Base-by-base conservation (phyloP, 805 yeast genomes). In the Brettanomyces sp. region DNA sequence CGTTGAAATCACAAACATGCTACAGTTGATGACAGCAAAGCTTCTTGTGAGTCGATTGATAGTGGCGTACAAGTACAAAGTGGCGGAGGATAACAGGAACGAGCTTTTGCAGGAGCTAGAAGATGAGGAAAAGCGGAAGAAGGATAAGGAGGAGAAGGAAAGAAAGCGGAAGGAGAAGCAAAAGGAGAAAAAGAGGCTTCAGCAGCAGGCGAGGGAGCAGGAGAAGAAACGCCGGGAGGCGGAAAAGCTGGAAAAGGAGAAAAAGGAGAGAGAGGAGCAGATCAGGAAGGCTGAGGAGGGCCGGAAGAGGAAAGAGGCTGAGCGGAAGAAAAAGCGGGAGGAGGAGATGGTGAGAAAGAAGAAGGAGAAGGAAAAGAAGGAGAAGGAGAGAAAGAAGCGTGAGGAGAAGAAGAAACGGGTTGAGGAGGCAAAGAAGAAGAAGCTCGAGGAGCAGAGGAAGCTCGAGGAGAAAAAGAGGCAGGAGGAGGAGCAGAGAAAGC, bases 21-120 rank as follows among this genome's bases (percentile, higher is more conserved):
- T 90, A 50, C 88, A 86, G 55, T 72, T 85, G 45, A 84, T 88
- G 46, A 85, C 90, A 1, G 82, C 93, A 4, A 79, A 86, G 45
- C 70, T 87, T 58, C 74, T 90, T 54, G 86, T 85, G 56, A 80
- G 78, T 52, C 74, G 88, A 40, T 75, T 90, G 32, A 70, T 85
- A 56, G 77, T 74, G 30, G 86, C 95, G 0, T 89, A 82, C 58
- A 84, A 85, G 50, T 90, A 83, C 55, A 83, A 79, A 52, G 77
- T 84, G 42, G 90, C 95, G 11, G 87, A 83, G 49, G 93, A 85
- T 54, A 72, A 82, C 47, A 74, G 83, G 9, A 67, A 72, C 47
- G 76, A 73, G 48, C 69, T 84, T 50, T 69, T 84, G 48, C 79
- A 74, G 57, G 91, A 84, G 56, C 66, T 83, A 40, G 89, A 83